Base-by-base conservation (phyloP, 129 eudicot genomes). In the Flaveria robusta region DNA sequence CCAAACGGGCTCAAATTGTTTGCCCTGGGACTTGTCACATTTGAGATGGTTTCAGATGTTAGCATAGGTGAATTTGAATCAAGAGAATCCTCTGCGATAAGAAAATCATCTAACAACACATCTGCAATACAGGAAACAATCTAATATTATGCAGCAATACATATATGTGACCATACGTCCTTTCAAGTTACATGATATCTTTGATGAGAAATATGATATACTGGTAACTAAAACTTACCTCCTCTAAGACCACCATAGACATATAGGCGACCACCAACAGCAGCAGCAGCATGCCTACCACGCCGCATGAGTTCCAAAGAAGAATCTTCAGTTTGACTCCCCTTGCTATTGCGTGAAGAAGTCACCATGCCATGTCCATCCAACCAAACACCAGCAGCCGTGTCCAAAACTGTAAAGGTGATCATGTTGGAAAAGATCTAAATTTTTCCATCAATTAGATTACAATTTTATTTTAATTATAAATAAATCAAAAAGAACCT, bases 301-400 rank as follows among this genome's bases (percentile, higher is more conserved):
- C 98, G 96, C 46, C 93, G 90, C 96, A 94, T 87, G 54, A 88
- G 83, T 80, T 91, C 98, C 86, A 87, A 70, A 71, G 96, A 79
- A 39, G 97, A 91, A 89, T 94, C 97, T 43, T 94, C 93, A 31
- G 46, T 68, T 66, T 80, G 87, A 50, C 85, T 86, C 42, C 85
- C 90, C 85, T 87, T 94, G 82, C 55, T 84, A 73, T 63, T 71
- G 59, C 83, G 85, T 39, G 96, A 55, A 50, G 96, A 80, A 69
- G 93, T 94, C 70, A 94, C 97, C 81, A 94, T 86, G 66, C 98
- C 98, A 81, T 89, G 85, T 81, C 88, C 91, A 74, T 94, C 98
- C 46, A 91, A 81, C 98, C 98, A 94, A 49, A 86, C 97, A 77
- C 98, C 98, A 83, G 98, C 98, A 64, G 98, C 97, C 78, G 98